phyloP scores from a whole-genome alignment of 306 rosid species.

The Abrus pulchellus region DNA sequence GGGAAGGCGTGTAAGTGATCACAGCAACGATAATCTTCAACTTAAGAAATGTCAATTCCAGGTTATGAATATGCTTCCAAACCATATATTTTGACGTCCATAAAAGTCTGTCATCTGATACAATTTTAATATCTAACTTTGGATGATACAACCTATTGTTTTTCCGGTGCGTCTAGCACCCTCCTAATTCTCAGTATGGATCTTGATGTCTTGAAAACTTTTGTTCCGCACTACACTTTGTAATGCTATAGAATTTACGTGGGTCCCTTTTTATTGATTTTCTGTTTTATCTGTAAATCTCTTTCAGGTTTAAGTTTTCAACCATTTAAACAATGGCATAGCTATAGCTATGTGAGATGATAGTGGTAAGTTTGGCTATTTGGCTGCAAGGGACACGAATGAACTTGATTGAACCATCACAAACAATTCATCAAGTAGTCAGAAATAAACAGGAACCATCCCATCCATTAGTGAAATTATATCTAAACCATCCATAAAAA shows the following conservation, averaged over 20 bases:
- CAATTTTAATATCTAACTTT: constrained; percentile 10
- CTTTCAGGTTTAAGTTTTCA: constrained; percentile 7
- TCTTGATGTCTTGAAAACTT: neutral
- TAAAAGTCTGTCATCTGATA: constrained; percentile 2
- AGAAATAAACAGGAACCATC: neutral
- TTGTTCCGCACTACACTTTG: neutral
- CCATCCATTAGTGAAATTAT: neutral
- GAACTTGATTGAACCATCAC: neutral
- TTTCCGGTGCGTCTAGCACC: neutral
- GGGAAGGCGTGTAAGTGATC: constrained; percentile 10
- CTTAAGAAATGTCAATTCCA: constrained; percentile 14
- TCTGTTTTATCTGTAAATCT: neutral
- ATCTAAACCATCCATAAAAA: neutral
- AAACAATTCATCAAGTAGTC: neutral
- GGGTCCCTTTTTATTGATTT: neutral
- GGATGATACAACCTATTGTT: neutral
- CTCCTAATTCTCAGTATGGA: neutral
- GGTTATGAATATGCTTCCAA: constrained; percentile 21
- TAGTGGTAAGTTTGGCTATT: neutral
- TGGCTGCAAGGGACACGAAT: constrained; percentile 7
- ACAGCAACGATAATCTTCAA: constrained; percentile 15
- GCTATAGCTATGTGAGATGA: constrained; percentile 5
- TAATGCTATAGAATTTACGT: neutral
- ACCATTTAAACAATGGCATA: constrained; percentile 5
- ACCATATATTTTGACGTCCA: constrained; percentile 11